Evolutionary conservation across 2,329 filamentous ascomycete species (phyloP), one percentile per base, ranked within the genome.

Genomic region (Xenosphaeropsis pyriputrescens): DNA sequence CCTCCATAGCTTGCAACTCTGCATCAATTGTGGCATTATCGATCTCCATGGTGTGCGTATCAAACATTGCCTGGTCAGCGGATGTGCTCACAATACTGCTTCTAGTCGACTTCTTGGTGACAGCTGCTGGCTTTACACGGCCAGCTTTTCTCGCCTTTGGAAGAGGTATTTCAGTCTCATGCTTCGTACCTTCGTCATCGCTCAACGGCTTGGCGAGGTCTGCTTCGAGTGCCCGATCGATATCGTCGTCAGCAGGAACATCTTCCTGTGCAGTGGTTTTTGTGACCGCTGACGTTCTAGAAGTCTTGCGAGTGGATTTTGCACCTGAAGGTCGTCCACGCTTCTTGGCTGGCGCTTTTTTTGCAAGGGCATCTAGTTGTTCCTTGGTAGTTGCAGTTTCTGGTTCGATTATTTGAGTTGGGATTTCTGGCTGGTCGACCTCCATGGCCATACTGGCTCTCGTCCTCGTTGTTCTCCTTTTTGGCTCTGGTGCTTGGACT

Each of bases 141-240:
- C 14, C 8, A 18, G 12, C 18, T 18, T 35, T 35, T 11, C 22
- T 26, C 8, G 22, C 12, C 22, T 26, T 26, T 26, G 22, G 8
- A 14, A 6, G 4, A 3, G 15, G 15, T 26, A 40, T 26, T 49
- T 59, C 57, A 4, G 57, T 57, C 5, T 15, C 26, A 6, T 29
- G 14, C 6, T 29, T 29, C 6, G 64, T 54, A 26, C 65, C 62
- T 33, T 74, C 71, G 12, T 70, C 65, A 19, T 76, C 68, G 2
- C 64, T 67, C 18, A 70, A 50, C 1, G 65, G 69, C 19, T 65
- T 61, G 32, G 78, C 71, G 8, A 83, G 63, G 40, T 80, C 79
- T 2, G 70, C 74, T 48, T 80, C 70, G 1, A 84, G 60, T 35
- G 73, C 72, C 16, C 69, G 68, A 37, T 84, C 75, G 29, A 83